Evolutionary conservation across 306 rosid genomes (phyloP), one percentile per base, ranked within the genome.

Genomic region (Cucurbita pepo): DNA sequence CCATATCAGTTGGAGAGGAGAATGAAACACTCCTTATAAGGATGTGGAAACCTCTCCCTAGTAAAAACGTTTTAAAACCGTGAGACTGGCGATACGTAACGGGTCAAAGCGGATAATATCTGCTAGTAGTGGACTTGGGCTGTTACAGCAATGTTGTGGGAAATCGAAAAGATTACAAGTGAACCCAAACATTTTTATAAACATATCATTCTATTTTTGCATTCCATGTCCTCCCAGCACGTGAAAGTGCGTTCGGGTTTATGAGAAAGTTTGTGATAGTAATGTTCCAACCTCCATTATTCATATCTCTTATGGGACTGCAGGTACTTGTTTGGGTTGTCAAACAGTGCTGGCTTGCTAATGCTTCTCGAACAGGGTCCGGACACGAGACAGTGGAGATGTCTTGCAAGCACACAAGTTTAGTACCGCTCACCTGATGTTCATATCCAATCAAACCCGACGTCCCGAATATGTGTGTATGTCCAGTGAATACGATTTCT

Each of bases 391-490:
- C 92, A 86, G 13, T 82, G 89, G 91, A 86, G 96, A 82, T 91
- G 96, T 79, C 78, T 95, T 65, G 79, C 92, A 36, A 91, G 88
- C 55, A 79, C 95, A 22, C 96, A 94, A 86, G 67, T 95, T 76
- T 83, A 65, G 70, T 18, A 36, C 56, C 60, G 54, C 69, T 63
- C 74, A 75, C 75, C 79, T 41, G 64, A 74, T 76, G 78, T 79
- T 69, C 55, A 41, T 69, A 72, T 73, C 72, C 25, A 40, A 45
- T 72, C 69, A 61, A 62, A 55, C 75, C 79, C 57, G 60, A 67
- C 15, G 76, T 71, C 81, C 58, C 79, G 69, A 73, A 51, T 62
- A 41, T 30, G 53, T 77, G 81, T 76, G 54, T 67, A 67, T 69
- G 73, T 48, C 43, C 53, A 69, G 58, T 69, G 73, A 67, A 67